phyloP scores from a whole-genome alignment of 225 moss, liverwort and hornwort species.

The Sphagnum contortum region DNA sequence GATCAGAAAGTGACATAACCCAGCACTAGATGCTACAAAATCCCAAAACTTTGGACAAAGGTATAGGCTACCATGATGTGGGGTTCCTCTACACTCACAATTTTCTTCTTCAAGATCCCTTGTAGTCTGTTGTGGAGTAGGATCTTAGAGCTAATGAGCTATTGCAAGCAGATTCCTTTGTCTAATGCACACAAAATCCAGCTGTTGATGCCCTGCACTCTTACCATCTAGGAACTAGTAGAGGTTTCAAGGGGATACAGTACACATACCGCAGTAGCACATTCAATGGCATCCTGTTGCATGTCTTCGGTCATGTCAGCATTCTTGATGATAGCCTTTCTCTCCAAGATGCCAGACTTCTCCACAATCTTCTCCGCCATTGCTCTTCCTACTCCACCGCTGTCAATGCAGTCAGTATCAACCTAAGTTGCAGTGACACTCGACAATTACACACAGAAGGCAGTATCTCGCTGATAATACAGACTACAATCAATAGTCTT shows the following conservation, averaged over 20 bases:
- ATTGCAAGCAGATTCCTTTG: neutral
- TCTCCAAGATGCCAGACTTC: slow-evolving; percentile 87
- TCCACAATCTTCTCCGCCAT: slow-evolving; percentile 86
- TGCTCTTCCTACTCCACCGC: slow-evolving; percentile 6
- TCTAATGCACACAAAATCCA: neutral
- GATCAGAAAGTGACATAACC: no score
- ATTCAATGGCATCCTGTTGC: slow-evolving; percentile 97
- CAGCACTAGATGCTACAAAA: no score
- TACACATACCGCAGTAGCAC: slow-evolving; percentile 77
- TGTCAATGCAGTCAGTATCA: no score
- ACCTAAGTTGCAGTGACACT: no score
- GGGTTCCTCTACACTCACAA: neutral
- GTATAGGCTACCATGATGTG: no score
- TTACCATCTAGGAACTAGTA: neutral
- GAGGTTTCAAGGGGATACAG: slow-evolving; percentile 7
- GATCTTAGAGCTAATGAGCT: no score
- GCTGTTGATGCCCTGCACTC: neutral
- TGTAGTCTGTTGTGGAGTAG: no score
- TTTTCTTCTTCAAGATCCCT: neutral
- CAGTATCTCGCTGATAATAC: no score
- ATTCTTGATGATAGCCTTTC: slow-evolving; percentile 96
- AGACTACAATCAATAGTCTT: no score
- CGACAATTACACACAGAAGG: no score
- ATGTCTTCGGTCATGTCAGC: slow-evolving; percentile 99
- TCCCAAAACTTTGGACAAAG: no score